Evolutionary conservation across 495 filamentous ascomycete genomes (phyloP), one percentile per base, ranked within the genome.

Genomic region (Oleoguttula mirabilis): DNA sequence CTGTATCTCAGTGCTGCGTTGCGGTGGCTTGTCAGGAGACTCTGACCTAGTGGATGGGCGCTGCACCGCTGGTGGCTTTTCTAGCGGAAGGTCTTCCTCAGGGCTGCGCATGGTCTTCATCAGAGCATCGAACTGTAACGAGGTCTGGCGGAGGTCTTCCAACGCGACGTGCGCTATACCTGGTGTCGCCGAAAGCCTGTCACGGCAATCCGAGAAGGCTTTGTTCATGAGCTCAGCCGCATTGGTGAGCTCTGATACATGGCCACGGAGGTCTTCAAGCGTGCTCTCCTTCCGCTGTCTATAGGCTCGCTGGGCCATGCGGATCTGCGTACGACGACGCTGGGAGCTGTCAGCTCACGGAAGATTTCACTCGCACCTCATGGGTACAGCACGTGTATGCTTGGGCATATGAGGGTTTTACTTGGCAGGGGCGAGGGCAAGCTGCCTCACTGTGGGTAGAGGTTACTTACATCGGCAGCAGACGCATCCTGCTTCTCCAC

Each of bases 281-380:
- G 79, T 82, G 17, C 72, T 81, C 56, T 93, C 84, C 56, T 90
- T 88, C 12, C 84, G 77, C 48, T 82, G 75, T 8, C 85, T 76
- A 54, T 93, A 92, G 1, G 84, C 84, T 23, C 84, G 70, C 55
- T 93, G 85, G 8, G 85, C 85, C 41, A 90, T 69, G 27, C 85
- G 76, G 41, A 88, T 88, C 61, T 93, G 85, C n/a, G 80, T 87
- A 37, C 85, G 73, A 24, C 85, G 76, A 35, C 83, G 76, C 83
- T 93, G 25, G 7, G 25, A 28, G n/a, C n/a, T n/a, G n/a, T n/a
- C n/a, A n/a, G n/a, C n/a, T n/a, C n/a, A n/a, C n/a, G n/a, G n/a
- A n/a, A n/a, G n/a, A n/a, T n/a, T n/a, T n/a, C n/a, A n/a, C n/a
- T n/a, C n/a, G n/a, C n/a, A n/a, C n/a, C n/a, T n/a, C n/a, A 28